These are phyloP conservation scores for Coniochaeta pulveracea DNA, from an alignment of 2,329 filamentous ascomycete species.

Conservation along the genomic window DNA sequence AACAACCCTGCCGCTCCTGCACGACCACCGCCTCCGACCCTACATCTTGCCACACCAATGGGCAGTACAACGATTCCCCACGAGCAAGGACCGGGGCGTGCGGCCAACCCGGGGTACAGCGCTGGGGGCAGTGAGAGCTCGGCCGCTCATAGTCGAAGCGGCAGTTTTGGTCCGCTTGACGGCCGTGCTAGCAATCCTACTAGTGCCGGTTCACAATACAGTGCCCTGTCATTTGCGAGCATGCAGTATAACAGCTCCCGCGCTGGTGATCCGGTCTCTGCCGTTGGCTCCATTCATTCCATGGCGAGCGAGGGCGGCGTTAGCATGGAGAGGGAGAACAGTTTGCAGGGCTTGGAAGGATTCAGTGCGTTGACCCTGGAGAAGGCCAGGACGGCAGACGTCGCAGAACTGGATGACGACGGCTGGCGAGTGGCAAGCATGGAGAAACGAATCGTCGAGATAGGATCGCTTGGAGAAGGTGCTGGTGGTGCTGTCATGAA, in stretches of 20 bases:
- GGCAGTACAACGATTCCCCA: constrained; percentile 65
- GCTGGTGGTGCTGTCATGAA: constrained; percentile 91
- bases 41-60: constrained; percentile 82
- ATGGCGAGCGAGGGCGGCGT: constrained; percentile 60
- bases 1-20: constrained; percentile 30
- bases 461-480: constrained; percentile 86
- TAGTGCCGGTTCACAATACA: constrained; percentile 81
- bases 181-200: constrained; percentile 70
- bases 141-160: constrained; percentile 67
- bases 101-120: constrained; percentile 43
- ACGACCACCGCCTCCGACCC: constrained; percentile 61
- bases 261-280: constrained; percentile 71
- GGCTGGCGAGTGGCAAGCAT: constrained; percentile 89
- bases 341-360: constrained; percentile 63
- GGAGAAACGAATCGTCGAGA: constrained; percentile 76
- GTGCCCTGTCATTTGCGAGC: constrained; percentile 68
- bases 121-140: constrained; percentile 73
- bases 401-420: constrained; percentile 89
- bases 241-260: constrained; percentile 59
- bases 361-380: constrained; percentile 76
- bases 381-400: constrained; percentile 73
- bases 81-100: constrained; percentile 44
- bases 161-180: constrained; percentile 71
- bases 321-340: constrained; percentile 74
- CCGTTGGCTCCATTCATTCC: constrained; percentile 75